These are phyloP conservation scores for Podaxis carcinomalis DNA, from an alignment of 768 basidiomycete genomes.

Conservation along the genomic window DNA sequence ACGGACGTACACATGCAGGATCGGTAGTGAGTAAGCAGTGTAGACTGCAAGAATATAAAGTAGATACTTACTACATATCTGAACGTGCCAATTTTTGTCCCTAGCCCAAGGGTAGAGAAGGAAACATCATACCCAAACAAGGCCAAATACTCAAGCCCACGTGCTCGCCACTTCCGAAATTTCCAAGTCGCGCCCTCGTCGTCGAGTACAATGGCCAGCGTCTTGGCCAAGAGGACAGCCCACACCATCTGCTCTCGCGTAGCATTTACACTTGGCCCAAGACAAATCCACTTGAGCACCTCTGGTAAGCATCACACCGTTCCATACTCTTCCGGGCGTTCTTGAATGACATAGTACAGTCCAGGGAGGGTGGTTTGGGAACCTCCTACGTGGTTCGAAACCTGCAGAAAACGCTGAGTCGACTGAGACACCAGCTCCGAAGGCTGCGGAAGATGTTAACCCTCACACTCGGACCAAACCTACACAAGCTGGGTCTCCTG, in stretches of 20 bases:
- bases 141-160: not conserved
- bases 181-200: not conserved
- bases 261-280: not conserved
- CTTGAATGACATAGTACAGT: not conserved
- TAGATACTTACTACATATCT: too few relatives aligned
- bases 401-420: not conserved
- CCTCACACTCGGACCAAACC: not conserved
- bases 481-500: not conserved
- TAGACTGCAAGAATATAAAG: too few relatives aligned
- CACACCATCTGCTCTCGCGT: not conserved
- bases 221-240: not conserved
- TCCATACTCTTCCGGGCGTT: not conserved
- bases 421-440: not conserved
- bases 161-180: slow-evolving; percentile 1
- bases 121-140: not conserved
- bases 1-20: too few relatives aligned
- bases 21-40: too few relatives aligned
- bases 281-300: not conserved
- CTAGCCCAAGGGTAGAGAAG: too few relatives aligned
- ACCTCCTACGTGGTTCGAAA: not conserved
- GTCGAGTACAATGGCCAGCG: slow-evolving; percentile 1
- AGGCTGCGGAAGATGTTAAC: not conserved
- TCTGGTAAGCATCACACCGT: not conserved
- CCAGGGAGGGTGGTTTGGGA: not conserved
- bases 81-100: too few relatives aligned